Evolutionary conservation across 805 yeast species (phyloP).

Genomic region (Brettanomyces custersianus): DNA sequence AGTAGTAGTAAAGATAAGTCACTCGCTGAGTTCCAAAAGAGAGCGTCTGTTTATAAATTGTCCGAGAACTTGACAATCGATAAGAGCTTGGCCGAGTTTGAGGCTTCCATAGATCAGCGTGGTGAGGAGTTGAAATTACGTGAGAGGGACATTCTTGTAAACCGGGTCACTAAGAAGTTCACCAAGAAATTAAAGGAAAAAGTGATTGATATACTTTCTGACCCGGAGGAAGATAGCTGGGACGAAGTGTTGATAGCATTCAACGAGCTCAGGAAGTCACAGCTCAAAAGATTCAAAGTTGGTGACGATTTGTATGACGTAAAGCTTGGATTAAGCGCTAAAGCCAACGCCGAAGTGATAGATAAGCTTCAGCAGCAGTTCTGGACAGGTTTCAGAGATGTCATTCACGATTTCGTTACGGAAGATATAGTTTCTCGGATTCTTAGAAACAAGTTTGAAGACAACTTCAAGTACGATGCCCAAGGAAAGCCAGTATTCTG

Average conservation of each 20-base stretch:
- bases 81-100: slow-evolving; percentile 24
- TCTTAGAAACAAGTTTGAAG: slow-evolving; percentile 76
- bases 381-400: slow-evolving; percentile 57
- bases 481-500: slow-evolving; percentile 78
- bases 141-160: slow-evolving; percentile 34
- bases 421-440: slow-evolving; percentile 59
- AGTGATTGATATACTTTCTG: slow-evolving; percentile 36
- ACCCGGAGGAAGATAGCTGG: slow-evolving; percentile 53
- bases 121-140: slow-evolving; percentile 18
- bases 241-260: slow-evolving; percentile 43
- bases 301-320: slow-evolving; percentile 42
- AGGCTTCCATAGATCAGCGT: neutral
- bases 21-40: slow-evolving; percentile 18
- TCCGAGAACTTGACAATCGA: slow-evolving; percentile 26
- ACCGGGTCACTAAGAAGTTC: slow-evolving; percentile 38
- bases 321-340: slow-evolving; percentile 47
- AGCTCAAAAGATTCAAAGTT: slow-evolving; percentile 11
- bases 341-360: slow-evolving; percentile 32
- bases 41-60: slow-evolving; percentile 26
- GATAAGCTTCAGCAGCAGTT: slow-evolving; percentile 40
- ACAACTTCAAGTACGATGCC: slow-evolving; percentile 71
- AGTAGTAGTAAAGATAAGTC: slow-evolving; percentile 13
- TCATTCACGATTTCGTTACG: slow-evolving; percentile 51
- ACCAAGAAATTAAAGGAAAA: slow-evolving; percentile 39
- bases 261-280: slow-evolving; percentile 11